Evolutionary conservation across 768 basidiomycete species (phyloP), one percentile per base, ranked within the genome.

Genomic region (Guyanaporus albipodus): DNA sequence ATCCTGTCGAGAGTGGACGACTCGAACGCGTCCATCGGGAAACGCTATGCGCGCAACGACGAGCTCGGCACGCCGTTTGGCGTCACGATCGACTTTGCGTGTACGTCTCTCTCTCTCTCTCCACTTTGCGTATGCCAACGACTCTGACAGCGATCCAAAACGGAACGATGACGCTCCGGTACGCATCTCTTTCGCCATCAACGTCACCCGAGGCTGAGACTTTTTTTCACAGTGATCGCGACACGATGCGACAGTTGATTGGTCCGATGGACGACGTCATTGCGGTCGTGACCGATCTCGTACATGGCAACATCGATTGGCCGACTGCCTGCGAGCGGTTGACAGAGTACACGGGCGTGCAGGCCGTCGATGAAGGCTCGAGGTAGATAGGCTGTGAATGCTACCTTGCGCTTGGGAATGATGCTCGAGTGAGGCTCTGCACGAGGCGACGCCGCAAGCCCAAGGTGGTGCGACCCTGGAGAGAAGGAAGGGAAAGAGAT

Each of bases 31-130:
- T 86, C 91, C 8, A 98, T 98, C 61, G 96, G 96, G 33, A 94
- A 90, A 71, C 91, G 95, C 12, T 98, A 98, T 70, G 83, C 96
- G 11, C 82, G 96, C 48, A 99, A 98, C 69, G 96, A 99, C 69
- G 96, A 98, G 70, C 79, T 99, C 36, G 96, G 96, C 53, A 98
- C 96, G 24, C 96, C 96, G 2, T 99, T 87, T 67, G 96, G 95
- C 40, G 77, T 95, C 48, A 99, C 96, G 2, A 76, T 98, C 46
- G 95, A 97, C 68, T 97, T 98, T 70, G 96, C 94, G 6, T 83
- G 85, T 87, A 36, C 2, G 57, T 55, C 6, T 8, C 4, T 1
- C 2, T 7, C 15, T 2, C 8, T 3, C 28, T 4, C 15, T 32
- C 4, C 8, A 5, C 0, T 19, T 12, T 29, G 12, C 12, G 32